Percentiles rank a stretch among this genome's conserved stretches.
Evolutionary conservation across 805 yeast species (phyloP).

Genomic region (Teunomyces cretensis): DNA sequence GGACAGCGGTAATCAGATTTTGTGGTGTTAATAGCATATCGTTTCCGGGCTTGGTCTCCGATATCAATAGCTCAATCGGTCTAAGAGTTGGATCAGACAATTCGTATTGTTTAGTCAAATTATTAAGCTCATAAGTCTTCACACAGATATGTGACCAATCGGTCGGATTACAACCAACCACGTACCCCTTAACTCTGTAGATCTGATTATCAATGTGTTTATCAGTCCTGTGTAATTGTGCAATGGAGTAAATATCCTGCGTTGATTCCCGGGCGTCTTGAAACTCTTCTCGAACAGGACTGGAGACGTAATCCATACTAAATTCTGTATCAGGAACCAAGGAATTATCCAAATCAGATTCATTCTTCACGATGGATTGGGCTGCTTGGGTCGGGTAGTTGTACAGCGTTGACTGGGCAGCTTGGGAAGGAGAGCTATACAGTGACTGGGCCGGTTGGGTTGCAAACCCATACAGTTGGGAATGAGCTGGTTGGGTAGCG

Average conservation of each 20-base stretch:
- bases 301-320: not conserved
- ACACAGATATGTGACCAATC: constrained; percentile 27
- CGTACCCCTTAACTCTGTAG: constrained; percentile 17
- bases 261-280: not conserved
- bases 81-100: constrained; percentile 25
- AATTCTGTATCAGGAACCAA: constrained; percentile 2
- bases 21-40: constrained; percentile 7
- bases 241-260: constrained; percentile 3
- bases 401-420: not conserved
- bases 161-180: constrained; percentile 26
- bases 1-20: constrained; percentile 14
- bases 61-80: constrained; percentile 24
- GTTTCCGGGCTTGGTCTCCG: constrained; percentile 11
- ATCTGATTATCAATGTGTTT: constrained; percentile 7
- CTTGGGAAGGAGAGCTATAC: not conserved
- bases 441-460: not conserved
- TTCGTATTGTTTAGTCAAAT: constrained; percentile 4
- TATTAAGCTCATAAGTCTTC: constrained; percentile 20
- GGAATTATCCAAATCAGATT: not conserved
- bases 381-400: constrained; percentile 3
- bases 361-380: not conserved
- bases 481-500: constrained; percentile 1
- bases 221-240: not conserved
- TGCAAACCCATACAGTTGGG: not conserved
- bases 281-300: constrained; percentile 1